These are phyloP conservation scores for Puccinia coronata DNA, from an alignment of 1,284 basidiomycete genomes.

Conservation along the genomic window DNA sequence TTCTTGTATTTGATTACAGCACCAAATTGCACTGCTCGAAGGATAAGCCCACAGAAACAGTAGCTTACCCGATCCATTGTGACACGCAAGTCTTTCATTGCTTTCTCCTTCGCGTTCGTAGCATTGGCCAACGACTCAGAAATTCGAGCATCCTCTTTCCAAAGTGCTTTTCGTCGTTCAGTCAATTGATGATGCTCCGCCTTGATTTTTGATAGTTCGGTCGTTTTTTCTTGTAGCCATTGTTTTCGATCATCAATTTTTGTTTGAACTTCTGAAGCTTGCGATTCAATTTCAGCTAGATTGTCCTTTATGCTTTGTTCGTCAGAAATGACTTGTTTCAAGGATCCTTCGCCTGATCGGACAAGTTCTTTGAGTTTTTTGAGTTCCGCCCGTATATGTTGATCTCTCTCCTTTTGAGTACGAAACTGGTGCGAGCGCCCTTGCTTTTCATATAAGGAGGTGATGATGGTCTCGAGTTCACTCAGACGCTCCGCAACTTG, in stretches of 20 bases:
- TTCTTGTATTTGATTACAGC: neutral
- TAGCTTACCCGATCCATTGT: constrained; percentile 89
- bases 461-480: constrained; percentile 69
- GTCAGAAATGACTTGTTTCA: constrained; percentile 38
- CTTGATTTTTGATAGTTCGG: constrained; percentile 27
- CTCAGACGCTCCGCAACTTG: constrained; percentile 64
- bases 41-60: neutral
- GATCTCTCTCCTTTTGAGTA: constrained; percentile 78
- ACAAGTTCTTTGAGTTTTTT: constrained; percentile 62
- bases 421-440: constrained; percentile 80
- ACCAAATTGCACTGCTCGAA: neutral
- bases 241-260: constrained; percentile 41
- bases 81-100: constrained; percentile 75
- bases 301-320: constrained; percentile 21
- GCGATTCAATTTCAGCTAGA: constrained; percentile 1
- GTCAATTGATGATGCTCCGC: constrained; percentile 16
- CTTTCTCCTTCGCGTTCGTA: constrained; percentile 73
- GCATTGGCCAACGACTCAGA: constrained; percentile 75
- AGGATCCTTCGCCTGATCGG: constrained; percentile 32
- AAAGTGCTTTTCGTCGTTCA: constrained; percentile 66
- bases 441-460: constrained; percentile 79
- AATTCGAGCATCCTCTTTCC: constrained; percentile 91
- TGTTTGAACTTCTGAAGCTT: neutral
- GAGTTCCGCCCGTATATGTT: constrained; percentile 74
- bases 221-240: constrained; percentile 9